phyloP scores from a whole-genome alignment of 208 protist genomes.

The Leishmania tarentolae region DNA sequence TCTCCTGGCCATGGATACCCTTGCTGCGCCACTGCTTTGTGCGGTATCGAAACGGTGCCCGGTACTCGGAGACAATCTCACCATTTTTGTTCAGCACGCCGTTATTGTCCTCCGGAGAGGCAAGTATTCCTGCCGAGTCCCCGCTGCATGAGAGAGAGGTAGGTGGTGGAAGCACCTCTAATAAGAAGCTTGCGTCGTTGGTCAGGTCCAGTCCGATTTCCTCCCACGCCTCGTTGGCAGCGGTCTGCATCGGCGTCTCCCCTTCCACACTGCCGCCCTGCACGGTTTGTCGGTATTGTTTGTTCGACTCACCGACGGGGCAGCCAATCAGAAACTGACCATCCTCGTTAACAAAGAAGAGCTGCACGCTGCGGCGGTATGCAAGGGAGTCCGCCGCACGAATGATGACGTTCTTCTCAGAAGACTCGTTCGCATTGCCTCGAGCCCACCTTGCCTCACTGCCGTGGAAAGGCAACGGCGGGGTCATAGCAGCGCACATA shows the following conservation, averaged over 20 bases:
- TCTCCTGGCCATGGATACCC: slow-evolving; percentile 46
- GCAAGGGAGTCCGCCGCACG: slow-evolving; percentile 8
- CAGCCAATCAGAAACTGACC: slow-evolving; percentile 39
- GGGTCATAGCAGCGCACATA: neutral
- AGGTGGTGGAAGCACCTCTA: slow-evolving; percentile 21
- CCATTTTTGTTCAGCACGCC: slow-evolving; percentile 3
- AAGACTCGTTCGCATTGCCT: neutral
- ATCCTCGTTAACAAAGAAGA: slow-evolving; percentile 40
- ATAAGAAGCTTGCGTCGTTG: slow-evolving; percentile 17
- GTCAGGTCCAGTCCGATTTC: slow-evolving; percentile 38
- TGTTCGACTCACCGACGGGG: slow-evolving; percentile 30
- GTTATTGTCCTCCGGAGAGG: neutral
- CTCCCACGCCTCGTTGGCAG: slow-evolving; percentile 42
- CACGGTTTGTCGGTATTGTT: slow-evolving; percentile 34
- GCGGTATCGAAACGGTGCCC: slow-evolving; percentile 43
- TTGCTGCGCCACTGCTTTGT: slow-evolving; percentile 42
- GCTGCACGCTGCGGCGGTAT: slow-evolving; percentile 40
- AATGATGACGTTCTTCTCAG: slow-evolving; percentile 17
- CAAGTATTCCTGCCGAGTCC: neutral
- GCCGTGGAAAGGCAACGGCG: neutral
- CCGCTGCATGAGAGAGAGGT: neutral
- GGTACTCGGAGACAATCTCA: slow-evolving; percentile 15
- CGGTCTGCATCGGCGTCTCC: slow-evolving; percentile 34
- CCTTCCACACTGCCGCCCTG: slow-evolving; percentile 39
- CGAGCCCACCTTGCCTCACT: neutral